phyloP scores from a whole-genome alignment of 1,284 basidiomycete genomes.

The Rhodofomes roseus region DNA sequence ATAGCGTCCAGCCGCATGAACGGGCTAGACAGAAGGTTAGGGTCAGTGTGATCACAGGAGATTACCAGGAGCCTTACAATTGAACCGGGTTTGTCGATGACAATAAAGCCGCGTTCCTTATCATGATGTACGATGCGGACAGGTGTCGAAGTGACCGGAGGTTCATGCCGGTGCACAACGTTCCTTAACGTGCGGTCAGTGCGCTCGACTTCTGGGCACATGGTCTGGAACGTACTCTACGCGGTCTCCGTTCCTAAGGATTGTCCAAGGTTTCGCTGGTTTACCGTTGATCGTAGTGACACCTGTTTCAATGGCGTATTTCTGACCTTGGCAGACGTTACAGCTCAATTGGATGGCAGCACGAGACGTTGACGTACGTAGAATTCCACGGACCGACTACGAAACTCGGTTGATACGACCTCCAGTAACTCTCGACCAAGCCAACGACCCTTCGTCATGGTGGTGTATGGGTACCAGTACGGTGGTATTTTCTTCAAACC shows the following conservation, averaged over 20 bases:
- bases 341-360: conserved; percentile 2
- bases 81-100: conserved; percentile 93
- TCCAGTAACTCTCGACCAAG: conserved; percentile 81
- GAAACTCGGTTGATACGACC: conserved; percentile 85
- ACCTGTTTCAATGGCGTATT: conserved; percentile 90
- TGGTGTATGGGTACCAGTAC: conserved; percentile 84
- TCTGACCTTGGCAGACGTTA: conserved; percentile 39
- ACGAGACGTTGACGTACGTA: conserved; percentile 59
- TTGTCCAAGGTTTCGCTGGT: conserved; percentile 73
- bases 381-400: conserved; percentile 88
- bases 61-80: conserved; percentile 53
- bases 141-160: conserved; percentile 86
- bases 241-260: conserved; percentile 85
- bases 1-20: conserved; percentile 88
- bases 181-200: conserved; percentile 52
- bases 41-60: no score
- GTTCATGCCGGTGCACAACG: conserved; percentile 93
- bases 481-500: conserved; percentile 71
- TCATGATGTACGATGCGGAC: conserved; percentile 82
- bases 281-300: conserved; percentile 93
- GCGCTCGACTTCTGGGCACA: not conserved
- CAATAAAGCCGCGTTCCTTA: conserved; percentile 77
- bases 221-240: conserved; percentile 64
- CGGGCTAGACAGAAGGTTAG: conserved; percentile 53
- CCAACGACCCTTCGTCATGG: conserved; percentile 92